Conservation (phyloP, 345 rosid genomes). For the Eucalyptus viminalis region DNA sequence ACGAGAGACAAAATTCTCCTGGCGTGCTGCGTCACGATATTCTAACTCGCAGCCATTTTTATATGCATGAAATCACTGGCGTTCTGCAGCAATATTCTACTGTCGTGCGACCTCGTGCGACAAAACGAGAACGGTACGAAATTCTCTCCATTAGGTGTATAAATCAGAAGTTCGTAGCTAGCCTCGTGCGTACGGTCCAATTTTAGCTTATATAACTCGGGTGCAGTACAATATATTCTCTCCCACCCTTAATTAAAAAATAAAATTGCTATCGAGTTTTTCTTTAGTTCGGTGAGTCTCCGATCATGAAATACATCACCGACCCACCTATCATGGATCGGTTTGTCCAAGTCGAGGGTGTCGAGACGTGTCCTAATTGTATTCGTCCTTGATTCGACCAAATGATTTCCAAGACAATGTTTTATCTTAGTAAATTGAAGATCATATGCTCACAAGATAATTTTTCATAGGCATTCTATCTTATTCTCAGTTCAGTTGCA, state of each 20-base stretch:
- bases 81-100: background rate
- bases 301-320: background rate
- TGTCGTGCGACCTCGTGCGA: background rate
- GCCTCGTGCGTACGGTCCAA: background rate
- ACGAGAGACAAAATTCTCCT: background rate
- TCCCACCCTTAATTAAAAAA: background rate
- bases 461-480: background rate
- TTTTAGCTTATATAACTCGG: background rate
- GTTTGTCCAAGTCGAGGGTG: background rate
- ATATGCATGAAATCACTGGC: background rate
- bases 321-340: background rate
- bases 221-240: background rate
- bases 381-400: background rate
- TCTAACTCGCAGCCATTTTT: background rate
- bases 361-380: background rate
- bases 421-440: background rate
- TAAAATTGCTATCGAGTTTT: background rate
- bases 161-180: background rate
- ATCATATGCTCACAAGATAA: background rate
- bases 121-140: too few species aligned
- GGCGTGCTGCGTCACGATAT: background rate
- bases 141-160: background rate
- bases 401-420: background rate
- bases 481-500: background rate
- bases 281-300: background rate